phyloP scores from a whole-genome alignment of 495 filamentous ascomycete genomes.

The Xylaria grammica region DNA sequence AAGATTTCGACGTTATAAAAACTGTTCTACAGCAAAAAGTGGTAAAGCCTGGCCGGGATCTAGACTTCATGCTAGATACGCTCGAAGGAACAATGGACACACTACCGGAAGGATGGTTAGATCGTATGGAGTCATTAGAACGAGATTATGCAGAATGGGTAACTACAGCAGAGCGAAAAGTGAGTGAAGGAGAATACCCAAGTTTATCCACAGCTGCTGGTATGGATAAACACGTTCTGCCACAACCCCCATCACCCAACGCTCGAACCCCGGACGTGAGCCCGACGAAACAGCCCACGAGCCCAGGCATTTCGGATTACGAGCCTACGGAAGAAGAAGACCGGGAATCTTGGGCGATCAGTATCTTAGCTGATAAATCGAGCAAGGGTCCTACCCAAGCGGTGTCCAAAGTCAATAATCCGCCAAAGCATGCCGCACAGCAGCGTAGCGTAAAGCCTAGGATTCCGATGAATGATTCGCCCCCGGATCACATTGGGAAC shows the following conservation, averaged over 20 bases:
- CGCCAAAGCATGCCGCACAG: not conserved
- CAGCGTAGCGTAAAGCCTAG: slow-evolving; percentile 1
- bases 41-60: slow-evolving; percentile 66
- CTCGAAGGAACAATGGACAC: slow-evolving; percentile 83
- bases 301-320: slow-evolving; percentile 17
- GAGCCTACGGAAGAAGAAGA: slow-evolving; percentile 23
- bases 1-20: slow-evolving; percentile 66
- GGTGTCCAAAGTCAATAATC: not conserved
- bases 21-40: slow-evolving; percentile 71
- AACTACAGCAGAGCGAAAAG: slow-evolving; percentile 45
- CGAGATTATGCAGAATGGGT: slow-evolving; percentile 81
- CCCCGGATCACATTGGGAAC: not conserved
- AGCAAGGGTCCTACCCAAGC: slow-evolving; percentile 5
- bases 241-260: slow-evolving; percentile 28
- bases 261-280: slow-evolving; percentile 30
- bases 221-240: slow-evolving; percentile 7
- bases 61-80: slow-evolving; percentile 84
- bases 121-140: slow-evolving; percentile 80
- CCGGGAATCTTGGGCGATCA: slow-evolving; percentile 21
- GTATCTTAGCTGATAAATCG: slow-evolving; percentile 23
- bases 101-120: slow-evolving; percentile 86
- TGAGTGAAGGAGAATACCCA: slow-evolving; percentile 41
- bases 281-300: slow-evolving; percentile 21
- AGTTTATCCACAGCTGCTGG: slow-evolving; percentile 12
- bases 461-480: not conserved